Evolutionary conservation across 2,329 filamentous ascomycete genomes (phyloP).

Genomic region (Blastomyces parvus): DNA sequence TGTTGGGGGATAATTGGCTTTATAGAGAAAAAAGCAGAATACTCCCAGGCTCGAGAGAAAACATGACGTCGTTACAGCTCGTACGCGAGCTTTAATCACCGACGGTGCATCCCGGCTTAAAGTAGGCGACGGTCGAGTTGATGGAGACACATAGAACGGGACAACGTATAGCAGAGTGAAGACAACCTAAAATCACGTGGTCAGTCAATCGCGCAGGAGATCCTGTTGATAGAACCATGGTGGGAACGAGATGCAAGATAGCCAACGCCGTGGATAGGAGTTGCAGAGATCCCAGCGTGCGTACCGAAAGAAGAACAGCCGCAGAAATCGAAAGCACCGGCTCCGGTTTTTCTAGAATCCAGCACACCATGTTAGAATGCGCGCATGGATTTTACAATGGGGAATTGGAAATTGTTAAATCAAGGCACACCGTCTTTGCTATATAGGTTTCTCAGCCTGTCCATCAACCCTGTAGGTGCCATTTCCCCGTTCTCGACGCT

Average conservation of each 20-base stretch:
- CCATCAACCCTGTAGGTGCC: slow-evolving; percentile 6
- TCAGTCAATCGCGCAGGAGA: neutral
- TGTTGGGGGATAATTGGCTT: slow-evolving; percentile 42
- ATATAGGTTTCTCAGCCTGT: slow-evolving; percentile 7
- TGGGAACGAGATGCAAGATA: neutral
- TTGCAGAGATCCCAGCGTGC: neutral
- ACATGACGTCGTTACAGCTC: slow-evolving; percentile 69
- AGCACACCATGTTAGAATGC: neutral
- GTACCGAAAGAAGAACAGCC: slow-evolving; percentile 14
- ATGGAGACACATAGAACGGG: slow-evolving; percentile 75
- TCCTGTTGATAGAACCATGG: neutral
- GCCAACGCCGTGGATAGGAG: neutral
- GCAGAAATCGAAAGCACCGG: slow-evolving; percentile 13
- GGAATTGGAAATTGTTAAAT: neutral
- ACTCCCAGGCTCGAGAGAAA: slow-evolving; percentile 57
- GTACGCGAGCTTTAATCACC: slow-evolving; percentile 78
- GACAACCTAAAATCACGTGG: slow-evolving; percentile 22
- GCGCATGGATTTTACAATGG: neutral
- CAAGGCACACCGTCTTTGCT: neutral
- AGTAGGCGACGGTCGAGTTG: slow-evolving; percentile 67
- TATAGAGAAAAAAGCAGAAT: slow-evolving; percentile 53
- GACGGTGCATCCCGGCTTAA: slow-evolving; percentile 79
- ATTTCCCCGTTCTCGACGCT: neutral
- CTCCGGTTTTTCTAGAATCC: slow-evolving; percentile 10
- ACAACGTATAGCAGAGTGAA: slow-evolving; percentile 87